Evolutionary conservation across 768 basidiomycete genomes (phyloP), one percentile per base, ranked within the genome.

Genomic region (Rhodosporidiobolus odoratus): DNA sequence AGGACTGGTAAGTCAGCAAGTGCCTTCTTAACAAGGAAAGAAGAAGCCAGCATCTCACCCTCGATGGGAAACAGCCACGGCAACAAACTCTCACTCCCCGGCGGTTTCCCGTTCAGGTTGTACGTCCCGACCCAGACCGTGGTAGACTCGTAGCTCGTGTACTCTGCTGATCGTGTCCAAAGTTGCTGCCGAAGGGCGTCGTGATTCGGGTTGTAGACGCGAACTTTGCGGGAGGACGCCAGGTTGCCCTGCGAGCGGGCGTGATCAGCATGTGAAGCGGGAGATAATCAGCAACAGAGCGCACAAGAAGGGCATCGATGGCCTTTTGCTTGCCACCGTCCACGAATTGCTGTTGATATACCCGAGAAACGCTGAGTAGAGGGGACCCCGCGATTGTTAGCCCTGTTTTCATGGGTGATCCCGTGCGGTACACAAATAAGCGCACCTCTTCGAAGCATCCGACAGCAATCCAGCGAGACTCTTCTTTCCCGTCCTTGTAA

Each of bases 261-360:
- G 52, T 23, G 3, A 35, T 53, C 13, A 43, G 38, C 17, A 13
- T 5, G 3, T 25, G 25, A 61, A n/a, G 45, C 15, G 52, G n/a
- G 37, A 19, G 63, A 30, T 25, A 25, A 32, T 21, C n/a, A n/a
- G 45, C 21, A 34, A 59, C 34, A 15, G 69, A 65, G 80, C 87
- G 53, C 64, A 94, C 95, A 76, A 99, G 83, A 76, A 98, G 90
- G 85, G 92, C 89, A 78, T 99, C 96, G 69, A 98, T 98, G 0
- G 94, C 92, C 5, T 85, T 79, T 77, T 99, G 96, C 78, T 99
- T 99, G 45, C 85, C 87, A 78, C 91, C 90, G 78, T 99, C 96
- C 76, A 94, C 90, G 78, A 99, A 96, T 78, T 97, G 97, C 77
- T 94, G 96, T 77, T 97, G 95, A 77, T 97, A 99, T 45, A 94